Evolutionary conservation across 306 rosid species (phyloP).

Genomic region (Fagus sylvatica): DNA sequence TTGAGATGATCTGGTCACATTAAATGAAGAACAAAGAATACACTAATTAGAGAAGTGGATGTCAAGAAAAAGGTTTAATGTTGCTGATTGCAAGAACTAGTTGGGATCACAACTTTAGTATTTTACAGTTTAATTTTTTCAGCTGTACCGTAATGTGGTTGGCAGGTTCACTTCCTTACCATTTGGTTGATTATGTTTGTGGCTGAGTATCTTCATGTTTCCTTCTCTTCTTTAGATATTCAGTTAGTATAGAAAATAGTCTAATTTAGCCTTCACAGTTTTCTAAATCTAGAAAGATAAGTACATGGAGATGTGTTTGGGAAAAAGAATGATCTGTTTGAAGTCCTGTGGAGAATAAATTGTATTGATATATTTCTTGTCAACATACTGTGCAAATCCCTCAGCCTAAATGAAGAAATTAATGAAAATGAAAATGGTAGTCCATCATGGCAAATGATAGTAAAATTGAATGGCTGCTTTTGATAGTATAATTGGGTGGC

Average conservation of each 20-base stretch:
- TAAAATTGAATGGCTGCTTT: not conserved
- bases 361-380: not conserved
- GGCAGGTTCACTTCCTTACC: not conserved
- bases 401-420: not conserved
- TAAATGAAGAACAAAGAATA: not conserved
- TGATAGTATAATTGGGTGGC: not conserved
- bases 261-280: not conserved
- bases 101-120: not conserved
- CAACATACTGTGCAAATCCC: not conserved
- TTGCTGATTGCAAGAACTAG: not conserved
- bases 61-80: not conserved
- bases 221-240: not conserved
- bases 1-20: not conserved
- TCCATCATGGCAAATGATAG: not conserved
- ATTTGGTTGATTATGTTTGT: not conserved
- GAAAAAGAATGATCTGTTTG: not conserved
- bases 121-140: not conserved
- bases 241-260: not conserved
- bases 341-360: not conserved
- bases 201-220: not conserved
- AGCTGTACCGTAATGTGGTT: not conserved
- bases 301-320: not conserved
- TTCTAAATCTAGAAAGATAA: not conserved
- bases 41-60: not conserved
- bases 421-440: not conserved